Conservation (phyloP, 139 green algal species). For the Trebouxia sp. region DNA sequence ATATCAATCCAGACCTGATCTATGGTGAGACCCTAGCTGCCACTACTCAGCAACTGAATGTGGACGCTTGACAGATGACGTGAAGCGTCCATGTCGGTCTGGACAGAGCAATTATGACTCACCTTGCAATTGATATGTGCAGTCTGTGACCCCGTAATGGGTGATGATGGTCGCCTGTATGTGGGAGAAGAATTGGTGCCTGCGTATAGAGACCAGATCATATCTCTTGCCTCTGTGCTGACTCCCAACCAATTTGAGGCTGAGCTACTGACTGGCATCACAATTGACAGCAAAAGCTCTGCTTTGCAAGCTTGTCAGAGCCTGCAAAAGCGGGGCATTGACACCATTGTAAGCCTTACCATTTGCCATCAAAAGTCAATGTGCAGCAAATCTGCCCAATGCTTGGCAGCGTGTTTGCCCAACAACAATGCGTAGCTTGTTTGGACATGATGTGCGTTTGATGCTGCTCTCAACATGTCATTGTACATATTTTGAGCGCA, state of each 20-base stretch:
- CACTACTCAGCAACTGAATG: background rate
- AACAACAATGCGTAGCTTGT: too few relatives aligned
- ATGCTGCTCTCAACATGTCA: too few relatives aligned
- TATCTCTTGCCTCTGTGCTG: constrained; percentile 73
- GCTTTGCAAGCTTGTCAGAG: constrained; percentile 61
- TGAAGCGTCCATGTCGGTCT: constrained; percentile 25
- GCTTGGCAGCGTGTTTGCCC: too few relatives aligned
- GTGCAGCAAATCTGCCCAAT: background rate
- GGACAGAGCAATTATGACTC: too few relatives aligned
- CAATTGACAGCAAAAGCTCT: constrained; percentile 55
- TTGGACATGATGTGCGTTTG: too few relatives aligned
- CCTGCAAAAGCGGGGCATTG: constrained; percentile 66
- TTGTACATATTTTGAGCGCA: too few relatives aligned
- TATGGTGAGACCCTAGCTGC: constrained; percentile 54
- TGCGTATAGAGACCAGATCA: constrained; percentile 65
- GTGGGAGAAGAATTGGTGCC: constrained; percentile 70
- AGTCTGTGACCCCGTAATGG: constrained; percentile 96
- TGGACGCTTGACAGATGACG: background rate
- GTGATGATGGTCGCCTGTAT: constrained; percentile 90
- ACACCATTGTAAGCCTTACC: constrained; percentile 70
- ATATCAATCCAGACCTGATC: constrained; percentile 63
- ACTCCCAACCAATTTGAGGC: constrained; percentile 93
- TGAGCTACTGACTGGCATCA: constrained; percentile 73
- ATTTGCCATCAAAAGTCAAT: background rate
- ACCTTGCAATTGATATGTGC: background rate